phyloP scores from a whole-genome alignment of 495 filamentous ascomycete species.

The Hyphodiscus hymeniophilus region DNA sequence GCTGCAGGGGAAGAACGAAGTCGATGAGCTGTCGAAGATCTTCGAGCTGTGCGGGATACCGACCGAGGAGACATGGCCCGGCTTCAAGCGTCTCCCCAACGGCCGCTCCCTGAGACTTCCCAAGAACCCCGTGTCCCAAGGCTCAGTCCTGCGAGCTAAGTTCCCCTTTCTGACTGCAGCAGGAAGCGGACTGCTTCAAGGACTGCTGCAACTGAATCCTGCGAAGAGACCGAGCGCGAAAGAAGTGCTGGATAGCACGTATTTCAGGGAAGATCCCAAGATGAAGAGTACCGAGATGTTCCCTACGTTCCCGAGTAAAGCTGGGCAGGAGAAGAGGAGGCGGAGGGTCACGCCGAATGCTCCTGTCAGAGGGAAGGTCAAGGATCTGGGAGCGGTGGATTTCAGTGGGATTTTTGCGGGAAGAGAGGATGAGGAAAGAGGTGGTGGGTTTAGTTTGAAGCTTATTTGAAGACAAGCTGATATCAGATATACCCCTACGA shows the following conservation, averaged over 20 bases:
- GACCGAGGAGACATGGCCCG: conserved; percentile 77
- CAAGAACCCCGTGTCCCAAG: conserved; percentile 30
- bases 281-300: conserved; percentile 84
- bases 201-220: conserved; percentile 70
- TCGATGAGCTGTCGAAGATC: conserved; percentile 69
- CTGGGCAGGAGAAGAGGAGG: conserved; percentile 79
- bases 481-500: no score
- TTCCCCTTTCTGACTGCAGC: conserved; percentile 77
- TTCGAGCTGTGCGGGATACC: conserved; percentile 90
- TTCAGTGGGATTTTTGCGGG: conserved; percentile 72
- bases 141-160: conserved; percentile 51
- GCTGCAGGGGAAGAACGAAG: conserved; percentile 89
- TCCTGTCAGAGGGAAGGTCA: conserved; percentile 71
- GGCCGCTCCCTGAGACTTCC: conserved; percentile 79
- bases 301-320: conserved; percentile 89
- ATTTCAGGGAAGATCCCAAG: conserved; percentile 82
- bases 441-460: conserved; percentile 74
- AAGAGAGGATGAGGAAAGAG: conserved; percentile 63
- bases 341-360: conserved; percentile 72
- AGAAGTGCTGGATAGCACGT: conserved; percentile 66
- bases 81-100: conserved; percentile 82
- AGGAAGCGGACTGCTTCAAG: conserved; percentile 59
- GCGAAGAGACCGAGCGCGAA: conserved; percentile 56
- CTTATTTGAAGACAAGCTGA: conserved; percentile 38
- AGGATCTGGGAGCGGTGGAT: conserved; percentile 58